A percentile compares a stretch with the other conserved stretches of the same genome.
Conservation (phyloP, 257 asterid species). For the Solanum pimpinellifolium region DNA sequence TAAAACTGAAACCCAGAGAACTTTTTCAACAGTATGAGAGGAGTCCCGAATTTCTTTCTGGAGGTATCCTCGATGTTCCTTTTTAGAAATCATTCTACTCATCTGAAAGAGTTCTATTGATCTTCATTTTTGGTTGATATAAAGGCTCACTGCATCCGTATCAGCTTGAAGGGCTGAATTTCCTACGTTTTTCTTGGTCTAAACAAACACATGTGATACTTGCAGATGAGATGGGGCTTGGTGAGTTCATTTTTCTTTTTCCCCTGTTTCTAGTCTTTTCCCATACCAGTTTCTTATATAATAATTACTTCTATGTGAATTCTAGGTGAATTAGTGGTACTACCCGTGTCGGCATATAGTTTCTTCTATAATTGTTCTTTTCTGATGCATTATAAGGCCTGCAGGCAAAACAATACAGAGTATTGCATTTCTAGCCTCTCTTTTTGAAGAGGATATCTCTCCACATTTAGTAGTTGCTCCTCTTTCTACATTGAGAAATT, state of each 20-base stretch:
- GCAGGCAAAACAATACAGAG: constrained; percentile 98
- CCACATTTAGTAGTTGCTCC: constrained; percentile 99
- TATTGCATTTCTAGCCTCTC: constrained; percentile 90
- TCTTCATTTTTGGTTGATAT: not conserved
- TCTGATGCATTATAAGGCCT: constrained; percentile 8
- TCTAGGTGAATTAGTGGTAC: not conserved
- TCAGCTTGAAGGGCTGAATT: constrained; percentile 98
- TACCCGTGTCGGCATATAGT: not conserved
- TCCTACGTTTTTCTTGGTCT: constrained; percentile 90
- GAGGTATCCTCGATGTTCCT: constrained; percentile 41
- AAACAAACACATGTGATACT: constrained; percentile 94
- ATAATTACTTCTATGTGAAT: not conserved
- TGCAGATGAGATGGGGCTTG: constrained; percentile 99
- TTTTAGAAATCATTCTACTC: not conserved
- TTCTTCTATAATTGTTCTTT: not conserved
- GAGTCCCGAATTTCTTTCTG: constrained; percentile 83
- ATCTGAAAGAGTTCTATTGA: not conserved
- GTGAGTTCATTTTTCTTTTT: constrained; percentile 30
- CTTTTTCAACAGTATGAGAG: constrained; percentile 86
- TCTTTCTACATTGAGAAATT: constrained; percentile 88
- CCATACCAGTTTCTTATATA: not conserved
- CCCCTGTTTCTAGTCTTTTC: not conserved
- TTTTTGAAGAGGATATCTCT: constrained; percentile 55
- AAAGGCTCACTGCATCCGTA: constrained; percentile 96
- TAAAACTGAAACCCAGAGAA: constrained; percentile 61